phyloP scores from a whole-genome alignment of 371 early-diverging fungal species.

The Lichtheimia ramosa region DNA sequence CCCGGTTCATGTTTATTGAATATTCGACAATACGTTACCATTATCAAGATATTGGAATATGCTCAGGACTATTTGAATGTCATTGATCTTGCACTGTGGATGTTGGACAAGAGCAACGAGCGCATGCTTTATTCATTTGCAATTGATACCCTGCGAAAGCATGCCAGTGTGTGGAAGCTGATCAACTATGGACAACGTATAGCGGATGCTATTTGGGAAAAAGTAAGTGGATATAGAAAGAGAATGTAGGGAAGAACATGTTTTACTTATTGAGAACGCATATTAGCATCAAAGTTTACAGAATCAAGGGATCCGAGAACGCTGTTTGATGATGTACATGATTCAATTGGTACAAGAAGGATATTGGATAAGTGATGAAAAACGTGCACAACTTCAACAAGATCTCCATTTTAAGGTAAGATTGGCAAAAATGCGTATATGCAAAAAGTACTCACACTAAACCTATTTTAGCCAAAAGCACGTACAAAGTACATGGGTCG shows the following conservation, averaged over 20 bases:
- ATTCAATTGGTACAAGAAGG: slow-evolving; percentile 51
- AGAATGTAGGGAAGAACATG: neutral
- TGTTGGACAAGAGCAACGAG: slow-evolving; percentile 63
- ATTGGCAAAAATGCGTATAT: neutral
- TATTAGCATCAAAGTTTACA: slow-evolving; percentile 42
- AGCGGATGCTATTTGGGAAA: slow-evolving; percentile 36
- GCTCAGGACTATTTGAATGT: slow-evolving; percentile 57
- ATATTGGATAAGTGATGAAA: slow-evolving; percentile 29
- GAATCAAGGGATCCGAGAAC: slow-evolving; percentile 30
- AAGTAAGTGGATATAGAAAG: slow-evolving; percentile 18
- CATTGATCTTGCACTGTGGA: slow-evolving; percentile 62
- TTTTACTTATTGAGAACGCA: neutral
- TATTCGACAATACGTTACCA: slow-evolving; percentile 63
- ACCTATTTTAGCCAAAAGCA: slow-evolving; percentile 2
- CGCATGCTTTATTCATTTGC: slow-evolving; percentile 47
- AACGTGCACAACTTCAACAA: slow-evolving; percentile 32
- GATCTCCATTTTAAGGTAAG: slow-evolving; percentile 39
- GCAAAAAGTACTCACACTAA: neutral
- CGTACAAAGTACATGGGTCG: slow-evolving; percentile 3
- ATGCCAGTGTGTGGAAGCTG: slow-evolving; percentile 60
- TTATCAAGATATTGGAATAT: slow-evolving; percentile 58
- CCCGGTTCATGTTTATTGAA: slow-evolving; percentile 80
- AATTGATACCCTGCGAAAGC: slow-evolving; percentile 57
- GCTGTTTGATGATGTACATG: slow-evolving; percentile 51
- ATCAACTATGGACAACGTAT: slow-evolving; percentile 28